These are phyloP conservation scores for Ammopiptanthus mongolicus DNA, from an alignment of 306 rosid species.

Conservation along the genomic window DNA sequence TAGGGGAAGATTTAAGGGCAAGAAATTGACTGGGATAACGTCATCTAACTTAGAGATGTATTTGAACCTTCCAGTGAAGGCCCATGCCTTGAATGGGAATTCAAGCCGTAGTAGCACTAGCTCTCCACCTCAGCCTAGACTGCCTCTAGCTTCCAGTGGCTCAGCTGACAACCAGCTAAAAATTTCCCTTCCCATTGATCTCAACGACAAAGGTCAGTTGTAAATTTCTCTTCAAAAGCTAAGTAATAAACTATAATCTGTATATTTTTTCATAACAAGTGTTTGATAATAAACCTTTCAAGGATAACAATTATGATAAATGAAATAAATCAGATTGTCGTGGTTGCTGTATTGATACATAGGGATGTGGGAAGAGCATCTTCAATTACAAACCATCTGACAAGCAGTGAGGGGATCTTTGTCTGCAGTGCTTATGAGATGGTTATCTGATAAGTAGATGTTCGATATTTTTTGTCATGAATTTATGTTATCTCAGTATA, in stretches of 20 bases:
- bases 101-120: constrained; percentile 69
- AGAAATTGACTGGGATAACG: constrained; percentile 50
- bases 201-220: constrained; percentile 73
- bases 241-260: background rate
- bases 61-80: constrained; percentile 63
- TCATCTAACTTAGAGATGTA: constrained; percentile 64
- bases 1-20: constrained; percentile 80
- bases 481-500: constrained; percentile 2
- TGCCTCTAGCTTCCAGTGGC: constrained; percentile 46
- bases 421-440: background rate
- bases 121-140: constrained; percentile 76
- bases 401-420: background rate
- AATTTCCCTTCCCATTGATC: constrained; percentile 70
- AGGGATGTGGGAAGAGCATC: background rate
- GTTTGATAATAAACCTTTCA: background rate
- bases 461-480: background rate
- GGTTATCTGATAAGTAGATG: background rate
- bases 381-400: background rate
- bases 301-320: background rate
- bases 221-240: constrained; percentile 4
- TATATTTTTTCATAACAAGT: background rate
- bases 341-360: constrained; percentile 5
- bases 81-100: constrained; percentile 60
- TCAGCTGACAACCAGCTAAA: constrained; percentile 60
- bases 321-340: background rate